These are phyloP conservation scores for Apiospora malaysiana DNA, from an alignment of 2,329 filamentous ascomycete species.

Conservation along the genomic window DNA sequence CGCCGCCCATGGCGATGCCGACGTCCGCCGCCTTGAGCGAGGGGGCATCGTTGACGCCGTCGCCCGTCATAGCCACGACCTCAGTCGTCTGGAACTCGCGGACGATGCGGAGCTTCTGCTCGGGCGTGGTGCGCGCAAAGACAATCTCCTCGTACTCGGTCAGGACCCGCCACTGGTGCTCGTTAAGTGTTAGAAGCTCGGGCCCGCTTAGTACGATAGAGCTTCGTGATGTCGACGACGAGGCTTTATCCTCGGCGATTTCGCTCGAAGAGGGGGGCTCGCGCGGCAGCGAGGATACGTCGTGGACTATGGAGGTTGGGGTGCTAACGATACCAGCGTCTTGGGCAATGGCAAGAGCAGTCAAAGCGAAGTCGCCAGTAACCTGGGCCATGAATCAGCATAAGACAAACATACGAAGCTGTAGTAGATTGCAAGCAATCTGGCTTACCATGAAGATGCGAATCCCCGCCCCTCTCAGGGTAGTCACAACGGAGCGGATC, in stretches of 20 bases:
- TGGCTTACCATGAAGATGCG: conserved; percentile 73
- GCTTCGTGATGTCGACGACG: conserved; percentile 39
- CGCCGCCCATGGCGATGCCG: conserved; percentile 80
- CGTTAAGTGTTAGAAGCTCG: conserved; percentile 69
- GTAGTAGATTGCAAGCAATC: background rate
- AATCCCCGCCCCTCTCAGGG: conserved; percentile 71
- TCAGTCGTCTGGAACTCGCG: conserved; percentile 70
- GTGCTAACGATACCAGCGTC: conserved; percentile 74
- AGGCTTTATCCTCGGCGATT: conserved; percentile 42
- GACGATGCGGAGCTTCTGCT: conserved; percentile 83
- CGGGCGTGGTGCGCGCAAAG: conserved; percentile 77
- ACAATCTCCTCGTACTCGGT: conserved; percentile 73
- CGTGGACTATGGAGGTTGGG: conserved; percentile 40
- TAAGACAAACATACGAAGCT: background rate
- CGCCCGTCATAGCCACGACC: conserved; percentile 83
- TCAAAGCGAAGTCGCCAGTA: conserved; percentile 79
- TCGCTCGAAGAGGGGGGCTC: conserved; percentile 56
- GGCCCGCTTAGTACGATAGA: conserved; percentile 68
- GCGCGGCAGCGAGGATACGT: conserved; percentile 21
- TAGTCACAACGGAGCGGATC: conserved; percentile 70
- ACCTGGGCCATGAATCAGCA: conserved; percentile 48
- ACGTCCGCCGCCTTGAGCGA: conserved; percentile 82
- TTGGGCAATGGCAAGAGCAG: conserved; percentile 73
- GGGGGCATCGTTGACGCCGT: conserved; percentile 86
- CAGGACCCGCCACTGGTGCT: conserved; percentile 72